Base-by-base conservation (phyloP, 2,329 filamentous ascomycete species). In the Fusarium nematophilum region DNA sequence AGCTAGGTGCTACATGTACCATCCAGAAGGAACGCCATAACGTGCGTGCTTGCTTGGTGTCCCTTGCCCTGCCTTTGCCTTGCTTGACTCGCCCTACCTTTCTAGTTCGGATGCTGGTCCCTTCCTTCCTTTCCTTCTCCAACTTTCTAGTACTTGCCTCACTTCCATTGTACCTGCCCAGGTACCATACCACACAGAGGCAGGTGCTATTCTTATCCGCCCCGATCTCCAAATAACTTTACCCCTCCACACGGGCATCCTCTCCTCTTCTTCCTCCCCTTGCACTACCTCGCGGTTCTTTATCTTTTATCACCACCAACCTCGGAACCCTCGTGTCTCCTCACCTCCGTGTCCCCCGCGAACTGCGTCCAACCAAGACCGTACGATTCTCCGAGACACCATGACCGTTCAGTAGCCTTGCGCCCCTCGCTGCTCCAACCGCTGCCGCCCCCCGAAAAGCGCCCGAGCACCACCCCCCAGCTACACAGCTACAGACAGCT, bases 371-470 rank as follows among this genome's bases (percentile, higher is more conserved):
- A 5, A 42, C 17, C 39, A 17, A n/a, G 29, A 37, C 10, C 13
- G 15, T 23, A 37, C 27, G 17, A 34, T 21, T 33, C 42, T 49
- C 45, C 50, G n/a, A 42, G 38, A 48, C 53, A 67, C 40, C 61
- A 64, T 64, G 61, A 65, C 54, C 61, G 31, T 50, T 52, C 42
- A 65, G 61, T 64, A 64, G 61, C 48, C 43, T 58, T 33, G 53
- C 53, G 46, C 45, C 36, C 36, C 55, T 64, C 55, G 56, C 49
- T 57, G 60, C 51, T 62, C 54, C 53, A 62, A 51, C 62, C 52
- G 53, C 61, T 58, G 58, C 33, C 64, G 31, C 47, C 51, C 43
- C 33, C 34, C 25, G 4, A 34, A 55, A 44, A 59, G 50, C 67
- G 55, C 50, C 50, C 58, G 57, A 62, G 58, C 59, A 34, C 61